A percentile compares a stretch with the other conserved stretches of the same genome.
These are phyloP conservation scores for Hordeum pubiflorum DNA, from an alignment of 202 grass and related monocot species.

Conservation along the genomic window DNA sequence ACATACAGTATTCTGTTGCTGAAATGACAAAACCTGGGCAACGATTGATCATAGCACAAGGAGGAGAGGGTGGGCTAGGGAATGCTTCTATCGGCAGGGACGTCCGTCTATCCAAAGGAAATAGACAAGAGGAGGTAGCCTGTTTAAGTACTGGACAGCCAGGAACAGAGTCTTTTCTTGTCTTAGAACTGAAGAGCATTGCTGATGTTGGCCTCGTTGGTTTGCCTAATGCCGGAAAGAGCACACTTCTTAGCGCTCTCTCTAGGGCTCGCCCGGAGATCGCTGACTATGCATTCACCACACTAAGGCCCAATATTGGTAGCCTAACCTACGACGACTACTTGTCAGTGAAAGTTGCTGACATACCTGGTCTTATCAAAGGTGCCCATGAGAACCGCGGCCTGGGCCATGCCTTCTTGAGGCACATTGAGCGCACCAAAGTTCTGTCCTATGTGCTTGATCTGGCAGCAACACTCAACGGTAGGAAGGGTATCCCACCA, in stretches of 20 bases:
- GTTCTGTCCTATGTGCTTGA: slow-evolving; percentile 82
- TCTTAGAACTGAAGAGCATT: slow-evolving; percentile 91
- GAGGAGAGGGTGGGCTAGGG: slow-evolving; percentile 81
- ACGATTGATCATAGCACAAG: slow-evolving; percentile 59
- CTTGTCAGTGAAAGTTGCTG: slow-evolving; percentile 81
- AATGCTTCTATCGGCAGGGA: slow-evolving; percentile 56
- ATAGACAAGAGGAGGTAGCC: slow-evolving; percentile 36
- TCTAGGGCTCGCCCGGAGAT: slow-evolving; percentile 71
- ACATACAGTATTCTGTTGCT: slow-evolving; percentile 57
- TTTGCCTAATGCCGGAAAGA: slow-evolving; percentile 86
- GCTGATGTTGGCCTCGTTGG: slow-evolving; percentile 92
- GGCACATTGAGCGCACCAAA: slow-evolving; percentile 92
- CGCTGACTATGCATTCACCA: slow-evolving; percentile 88
- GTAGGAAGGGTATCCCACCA: slow-evolving; percentile 62
- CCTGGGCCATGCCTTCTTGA: slow-evolving; percentile 89
- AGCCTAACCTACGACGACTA: slow-evolving; percentile 73
- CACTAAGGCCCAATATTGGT: slow-evolving; percentile 79
- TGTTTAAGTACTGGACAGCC: slow-evolving; percentile 31
- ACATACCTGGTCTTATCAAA: slow-evolving; percentile 88
- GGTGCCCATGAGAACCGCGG: slow-evolving; percentile 82
- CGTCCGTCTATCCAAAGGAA: slow-evolving; percentile 28
- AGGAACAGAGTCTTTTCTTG: slow-evolving; percentile 64
- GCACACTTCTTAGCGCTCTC: slow-evolving; percentile 73
- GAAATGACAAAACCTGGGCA: slow-evolving; percentile 88
- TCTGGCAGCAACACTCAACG: slow-evolving; percentile 53